Percentiles rank a stretch among this genome's conserved stretches.
These are phyloP conservation scores for Leccinum ochraceum DNA, from an alignment of 768 basidiomycete species.

Conservation along the genomic window DNA sequence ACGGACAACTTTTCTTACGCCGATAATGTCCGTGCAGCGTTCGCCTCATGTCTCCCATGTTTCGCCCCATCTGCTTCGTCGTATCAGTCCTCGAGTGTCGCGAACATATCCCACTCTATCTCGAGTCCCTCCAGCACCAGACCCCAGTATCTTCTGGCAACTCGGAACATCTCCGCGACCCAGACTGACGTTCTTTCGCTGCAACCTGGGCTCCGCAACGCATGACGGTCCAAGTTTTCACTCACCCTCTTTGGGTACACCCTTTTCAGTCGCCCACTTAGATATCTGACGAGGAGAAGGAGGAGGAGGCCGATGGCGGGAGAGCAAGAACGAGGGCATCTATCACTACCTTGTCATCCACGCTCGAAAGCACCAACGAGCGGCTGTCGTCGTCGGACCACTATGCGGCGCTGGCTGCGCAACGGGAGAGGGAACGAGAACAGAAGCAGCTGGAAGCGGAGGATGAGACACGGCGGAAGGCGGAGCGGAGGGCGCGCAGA, in stretches of 20 bases:
- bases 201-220: too few species aligned
- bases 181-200: too few species aligned
- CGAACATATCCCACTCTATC: too few species aligned
- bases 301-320: slow-evolving; percentile 28
- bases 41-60: too few species aligned
- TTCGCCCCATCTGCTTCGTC: too few species aligned
- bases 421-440: slow-evolving; percentile 31
- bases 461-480: slow-evolving; percentile 44
- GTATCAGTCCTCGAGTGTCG: too few species aligned
- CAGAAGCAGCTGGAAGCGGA: slow-evolving; percentile 30
- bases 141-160: too few species aligned
- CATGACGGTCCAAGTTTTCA: slow-evolving; percentile 23
- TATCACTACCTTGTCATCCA: slow-evolving; percentile 36
- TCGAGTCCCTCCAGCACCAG: too few species aligned
- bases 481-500: slow-evolving; percentile 48
- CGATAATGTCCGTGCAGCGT: too few species aligned
- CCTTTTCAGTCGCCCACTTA: slow-evolving; percentile 63
- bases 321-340: slow-evolving; percentile 29
- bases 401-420: slow-evolving; percentile 29
- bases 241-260: slow-evolving; percentile 67
- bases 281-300: slow-evolving; percentile 47
- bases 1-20: too few species aligned
- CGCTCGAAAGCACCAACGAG: slow-evolving; percentile 62
- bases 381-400: slow-evolving; percentile 40
- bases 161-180: too few species aligned